A percentile compares a stretch with the other conserved stretches of the same genome.
Evolutionary conservation across 495 filamentous ascomycete species (phyloP).

Genomic region (Ramalina peruviana): DNA sequence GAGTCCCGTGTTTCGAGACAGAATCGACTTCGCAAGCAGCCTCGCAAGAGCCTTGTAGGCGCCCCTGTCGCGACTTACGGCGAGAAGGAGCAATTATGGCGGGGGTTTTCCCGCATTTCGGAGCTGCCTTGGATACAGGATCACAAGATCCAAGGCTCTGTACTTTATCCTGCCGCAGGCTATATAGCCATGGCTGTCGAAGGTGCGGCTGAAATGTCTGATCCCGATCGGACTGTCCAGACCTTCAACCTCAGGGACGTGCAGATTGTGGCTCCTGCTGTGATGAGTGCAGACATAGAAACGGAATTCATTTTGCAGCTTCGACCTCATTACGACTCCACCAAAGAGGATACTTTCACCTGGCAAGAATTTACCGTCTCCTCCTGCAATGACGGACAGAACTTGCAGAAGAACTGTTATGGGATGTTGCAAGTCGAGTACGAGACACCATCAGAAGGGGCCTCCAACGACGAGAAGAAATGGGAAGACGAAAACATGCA

Average conservation of each 20-base stretch:
- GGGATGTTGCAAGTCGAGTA: slow-evolving; percentile 8
- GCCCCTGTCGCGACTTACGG: slow-evolving; percentile 9
- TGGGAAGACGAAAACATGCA: not conserved
- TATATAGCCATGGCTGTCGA: slow-evolving; percentile 29
- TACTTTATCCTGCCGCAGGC: slow-evolving; percentile 26
- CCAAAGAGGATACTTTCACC: not conserved
- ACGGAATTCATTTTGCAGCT: slow-evolving; percentile 5
- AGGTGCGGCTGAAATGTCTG: slow-evolving; percentile 18
- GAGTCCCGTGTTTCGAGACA: slow-evolving; percentile 15
- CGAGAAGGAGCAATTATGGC: slow-evolving; percentile 17
- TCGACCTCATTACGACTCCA: slow-evolving; percentile 1
- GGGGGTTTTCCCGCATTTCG: slow-evolving; percentile 14
- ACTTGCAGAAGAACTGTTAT: slow-evolving; percentile 6
- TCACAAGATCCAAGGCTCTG: slow-evolving; percentile 18
- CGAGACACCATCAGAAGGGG: not conserved
- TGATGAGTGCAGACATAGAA: slow-evolving; percentile 10
- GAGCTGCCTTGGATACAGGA: slow-evolving; percentile 27
- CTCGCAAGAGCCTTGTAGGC: slow-evolving; percentile 17
- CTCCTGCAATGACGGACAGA: slow-evolving; percentile 1
- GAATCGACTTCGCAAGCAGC: slow-evolving; percentile 9
- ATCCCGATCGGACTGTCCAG: slow-evolving; percentile 3
- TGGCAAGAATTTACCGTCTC: slow-evolving; percentile 6
- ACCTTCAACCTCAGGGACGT: slow-evolving; percentile 21
- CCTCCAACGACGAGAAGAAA: not conserved
- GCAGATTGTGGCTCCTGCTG: slow-evolving; percentile 11